These are phyloP conservation scores for Cadophora gregata DNA, from an alignment of 2,329 filamentous ascomycete species.

Conservation along the genomic window DNA sequence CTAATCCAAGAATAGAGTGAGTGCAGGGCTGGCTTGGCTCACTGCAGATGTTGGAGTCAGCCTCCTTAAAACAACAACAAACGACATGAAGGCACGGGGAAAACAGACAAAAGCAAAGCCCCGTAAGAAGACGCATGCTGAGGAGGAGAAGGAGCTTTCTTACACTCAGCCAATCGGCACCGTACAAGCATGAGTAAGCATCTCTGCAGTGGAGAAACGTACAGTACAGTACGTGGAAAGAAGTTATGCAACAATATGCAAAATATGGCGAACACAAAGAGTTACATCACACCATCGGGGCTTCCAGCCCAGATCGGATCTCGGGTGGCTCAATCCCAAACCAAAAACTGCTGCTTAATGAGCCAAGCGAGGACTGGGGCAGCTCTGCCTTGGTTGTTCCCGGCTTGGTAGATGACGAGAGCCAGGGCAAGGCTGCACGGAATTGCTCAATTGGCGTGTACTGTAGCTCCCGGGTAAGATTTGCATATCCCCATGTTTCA, in stretches of 20 bases:
- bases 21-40: neutral
- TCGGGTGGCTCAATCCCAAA: slow-evolving; percentile 7
- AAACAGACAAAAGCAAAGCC: neutral
- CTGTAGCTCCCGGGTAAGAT: neutral
- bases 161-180: neutral
- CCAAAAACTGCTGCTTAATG: neutral
- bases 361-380: slow-evolving; percentile 1
- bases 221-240: neutral
- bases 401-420: neutral
- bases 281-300: slow-evolving; percentile 6
- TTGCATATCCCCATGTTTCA: neutral
- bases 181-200: neutral
- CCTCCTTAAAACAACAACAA: neutral
- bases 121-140: neutral
- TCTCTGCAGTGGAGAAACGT: neutral
- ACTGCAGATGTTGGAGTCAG: slow-evolving; percentile 9
- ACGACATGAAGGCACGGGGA: neutral
- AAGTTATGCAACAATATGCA: neutral
- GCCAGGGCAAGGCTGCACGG: neutral
- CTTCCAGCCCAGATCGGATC: neutral
- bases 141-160: neutral
- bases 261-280: neutral
- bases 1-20: neutral
- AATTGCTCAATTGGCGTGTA: neutral
- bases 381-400: slow-evolving; percentile 10